Conservation (phyloP, 495 filamentous ascomycete species). For the Trichodelitschia bisporula region DNA sequence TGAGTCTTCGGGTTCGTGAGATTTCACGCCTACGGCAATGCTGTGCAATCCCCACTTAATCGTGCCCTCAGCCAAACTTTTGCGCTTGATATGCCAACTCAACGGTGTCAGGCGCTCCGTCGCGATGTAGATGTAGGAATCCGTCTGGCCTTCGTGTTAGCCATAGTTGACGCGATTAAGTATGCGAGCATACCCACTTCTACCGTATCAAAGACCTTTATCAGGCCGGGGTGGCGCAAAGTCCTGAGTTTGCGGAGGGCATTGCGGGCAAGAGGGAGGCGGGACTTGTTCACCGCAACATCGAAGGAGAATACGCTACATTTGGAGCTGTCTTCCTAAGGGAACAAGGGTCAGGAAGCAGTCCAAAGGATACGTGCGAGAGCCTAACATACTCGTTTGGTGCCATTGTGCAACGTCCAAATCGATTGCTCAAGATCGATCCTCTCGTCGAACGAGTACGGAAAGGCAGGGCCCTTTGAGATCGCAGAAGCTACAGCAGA, state of each 20-base stretch:
- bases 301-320: slow-evolving; percentile 97
- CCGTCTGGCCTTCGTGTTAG: slow-evolving; percentile 33
- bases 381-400: slow-evolving; percentile 39
- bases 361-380: not conserved
- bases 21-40: slow-evolving; percentile 44
- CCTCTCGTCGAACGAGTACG: slow-evolving; percentile 74
- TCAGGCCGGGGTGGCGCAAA: slow-evolving; percentile 76
- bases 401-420: slow-evolving; percentile 82
- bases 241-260: slow-evolving; percentile 79
- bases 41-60: slow-evolving; percentile 85
- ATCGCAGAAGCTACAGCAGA: slow-evolving; percentile 92
- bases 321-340: slow-evolving; percentile 67
- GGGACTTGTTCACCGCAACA: slow-evolving; percentile 46
- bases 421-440: slow-evolving; percentile 74
- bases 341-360: slow-evolving; percentile 4
- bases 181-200: slow-evolving; percentile 31
- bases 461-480: slow-evolving; percentile 77
- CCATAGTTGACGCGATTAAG: not conserved
- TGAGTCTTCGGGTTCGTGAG: no score
- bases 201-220: slow-evolving; percentile 79
- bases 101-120: slow-evolving; percentile 75
- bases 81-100: slow-evolving; percentile 63
- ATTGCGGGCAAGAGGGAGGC: slow-evolving; percentile 71
- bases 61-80: slow-evolving; percentile 64
- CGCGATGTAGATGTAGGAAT: slow-evolving; percentile 80